A percentile compares a stretch with the other conserved stretches of the same genome.
These are phyloP conservation scores for Magnolia changhungtana DNA, from an alignment of 164 flowering plant genomes.

Conservation along the genomic window DNA sequence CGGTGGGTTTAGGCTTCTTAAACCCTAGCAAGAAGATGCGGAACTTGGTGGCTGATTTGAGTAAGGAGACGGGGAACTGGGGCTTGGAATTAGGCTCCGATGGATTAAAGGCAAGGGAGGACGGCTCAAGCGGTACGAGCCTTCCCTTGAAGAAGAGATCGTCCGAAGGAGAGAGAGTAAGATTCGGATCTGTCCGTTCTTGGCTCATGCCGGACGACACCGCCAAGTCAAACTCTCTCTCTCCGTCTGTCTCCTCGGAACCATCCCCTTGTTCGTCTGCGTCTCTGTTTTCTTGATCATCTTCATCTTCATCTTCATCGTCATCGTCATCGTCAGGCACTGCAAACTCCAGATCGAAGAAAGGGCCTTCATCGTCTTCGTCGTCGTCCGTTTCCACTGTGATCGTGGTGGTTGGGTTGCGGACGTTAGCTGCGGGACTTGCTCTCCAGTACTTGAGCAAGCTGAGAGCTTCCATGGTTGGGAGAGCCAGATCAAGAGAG, in stretches of 20 bases:
- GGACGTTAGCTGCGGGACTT: neutral
- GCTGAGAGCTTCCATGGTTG: slow-evolving; percentile 92
- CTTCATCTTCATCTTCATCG: slow-evolving; percentile 4
- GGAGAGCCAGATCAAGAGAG: slow-evolving; percentile 70
- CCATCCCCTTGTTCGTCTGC: slow-evolving; percentile 8
- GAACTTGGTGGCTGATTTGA: slow-evolving; percentile 62
- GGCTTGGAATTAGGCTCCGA: slow-evolving; percentile 23
- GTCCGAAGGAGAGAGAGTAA: slow-evolving; percentile 47
- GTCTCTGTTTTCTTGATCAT: slow-evolving; percentile 5
- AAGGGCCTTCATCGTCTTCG: slow-evolving; percentile 68
- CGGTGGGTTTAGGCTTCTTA: slow-evolving; percentile 50
- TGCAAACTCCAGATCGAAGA: slow-evolving; percentile 73
- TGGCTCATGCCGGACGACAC: slow-evolving; percentile 25
- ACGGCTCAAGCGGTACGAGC: slow-evolving; percentile 50
- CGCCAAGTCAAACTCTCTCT: slow-evolving; percentile 50
- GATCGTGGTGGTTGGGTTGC: slow-evolving; percentile 16
- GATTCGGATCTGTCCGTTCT: slow-evolving; percentile 29
- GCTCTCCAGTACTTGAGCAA: slow-evolving; percentile 76
- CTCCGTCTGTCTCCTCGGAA: slow-evolving; percentile 22
- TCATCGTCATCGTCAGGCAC: slow-evolving; percentile 31
- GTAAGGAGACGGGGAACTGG: slow-evolving; percentile 34
- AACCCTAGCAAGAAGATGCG: slow-evolving; percentile 61
- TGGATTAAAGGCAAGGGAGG: slow-evolving; percentile 10
- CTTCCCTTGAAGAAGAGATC: slow-evolving; percentile 70
- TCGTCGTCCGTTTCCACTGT: slow-evolving; percentile 21